Base-by-base conservation (phyloP, 2,329 filamentous ascomycete genomes). In the Penicillium concentricum region DNA sequence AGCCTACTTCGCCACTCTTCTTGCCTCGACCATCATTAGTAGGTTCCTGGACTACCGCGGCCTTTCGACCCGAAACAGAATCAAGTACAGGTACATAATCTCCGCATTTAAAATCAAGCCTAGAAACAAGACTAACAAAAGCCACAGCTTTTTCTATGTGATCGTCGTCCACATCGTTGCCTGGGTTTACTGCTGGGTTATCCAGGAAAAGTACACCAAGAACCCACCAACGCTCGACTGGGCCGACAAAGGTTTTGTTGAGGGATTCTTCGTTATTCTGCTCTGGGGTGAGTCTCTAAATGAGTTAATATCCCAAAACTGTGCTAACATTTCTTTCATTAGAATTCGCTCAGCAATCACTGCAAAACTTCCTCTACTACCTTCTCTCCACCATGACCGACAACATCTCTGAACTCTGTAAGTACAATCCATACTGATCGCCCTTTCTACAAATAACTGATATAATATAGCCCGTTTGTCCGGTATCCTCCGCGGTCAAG, bases 301-400 rank as follows among this genome's bases (percentile, higher is more conserved):
- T 2, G 5, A 13, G 0, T 9, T 0, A 3, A 15, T 28, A 26
- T 16, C 3, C 7, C 9, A 0, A 35, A 7, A 0, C 5, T 24
- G 28, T n/a, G 30, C 61, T 61, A 39, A 63, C 18, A 5, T 15
- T 13, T 4, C 18, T 13, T 22, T 1, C 16, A 43, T 32, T 24
- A 66, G 64, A 67, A 51, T 83, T 83, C 60, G 72, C 81, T 2
- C 73, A 80, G 2, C 81, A 84, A 62, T 72, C 79, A 0, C 65
- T 83, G 20, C 81, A 84, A 64, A 84, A 83, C 52, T 84, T 80
- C 79, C 71, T 84, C 0, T 84, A 84, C 59, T 84, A 83, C 61
- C 70, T 84, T 18, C 69, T 84, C 2, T 79, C 81, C 0, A 82
- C 78, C 5, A 83, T 79, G 71, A 83, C 81, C 0, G 79, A 84